A percentile compares a stretch with the other conserved stretches of the same genome.
These are phyloP conservation scores for Rhododendron mucronatum DNA, from an alignment of 148 eudicot species.

Conservation along the genomic window DNA sequence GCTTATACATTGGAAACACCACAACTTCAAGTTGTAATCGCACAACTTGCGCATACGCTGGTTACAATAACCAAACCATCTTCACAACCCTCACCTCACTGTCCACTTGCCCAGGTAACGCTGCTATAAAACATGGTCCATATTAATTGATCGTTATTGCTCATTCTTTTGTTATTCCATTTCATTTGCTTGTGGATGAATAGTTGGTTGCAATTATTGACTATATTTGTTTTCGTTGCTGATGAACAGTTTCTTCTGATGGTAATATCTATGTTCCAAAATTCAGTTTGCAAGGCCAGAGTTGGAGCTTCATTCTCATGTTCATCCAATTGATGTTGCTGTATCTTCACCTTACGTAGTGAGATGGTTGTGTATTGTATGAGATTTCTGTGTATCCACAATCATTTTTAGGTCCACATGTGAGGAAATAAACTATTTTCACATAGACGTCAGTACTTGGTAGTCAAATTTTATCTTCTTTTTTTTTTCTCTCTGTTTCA, in stretches of 20 bases:
- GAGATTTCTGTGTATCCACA: background rate
- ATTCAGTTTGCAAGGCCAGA: conserved; percentile 21
- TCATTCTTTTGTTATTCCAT: background rate
- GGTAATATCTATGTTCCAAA: background rate
- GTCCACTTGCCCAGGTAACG: conserved; percentile 64
- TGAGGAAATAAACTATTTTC: background rate
- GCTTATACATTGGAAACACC: conserved; percentile 46
- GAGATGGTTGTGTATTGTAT: background rate
- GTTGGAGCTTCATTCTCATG: conserved; percentile 26
- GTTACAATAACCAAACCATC: conserved; percentile 43
- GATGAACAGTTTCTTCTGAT: conserved; percentile 10
- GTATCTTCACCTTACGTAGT: conserved; percentile 9
- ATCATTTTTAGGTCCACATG: background rate
- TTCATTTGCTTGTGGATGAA: background rate
- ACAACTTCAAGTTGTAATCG: conserved; percentile 38
- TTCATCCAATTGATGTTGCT: conserved; percentile 31
- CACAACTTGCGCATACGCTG: conserved; percentile 63
- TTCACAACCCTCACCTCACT: conserved; percentile 29
- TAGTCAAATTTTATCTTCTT: background rate
- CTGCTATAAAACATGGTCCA: background rate
- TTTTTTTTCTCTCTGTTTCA: too few relatives aligned
- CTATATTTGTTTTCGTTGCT: background rate
- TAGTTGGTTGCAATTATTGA: conserved; percentile 1
- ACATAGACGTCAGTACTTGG: background rate
- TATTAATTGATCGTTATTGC: background rate